A percentile compares a stretch with the other conserved stretches of the same genome.
phyloP scores from a whole-genome alignment of 805 yeast species.

The Cyberlindnera sargentensis region DNA sequence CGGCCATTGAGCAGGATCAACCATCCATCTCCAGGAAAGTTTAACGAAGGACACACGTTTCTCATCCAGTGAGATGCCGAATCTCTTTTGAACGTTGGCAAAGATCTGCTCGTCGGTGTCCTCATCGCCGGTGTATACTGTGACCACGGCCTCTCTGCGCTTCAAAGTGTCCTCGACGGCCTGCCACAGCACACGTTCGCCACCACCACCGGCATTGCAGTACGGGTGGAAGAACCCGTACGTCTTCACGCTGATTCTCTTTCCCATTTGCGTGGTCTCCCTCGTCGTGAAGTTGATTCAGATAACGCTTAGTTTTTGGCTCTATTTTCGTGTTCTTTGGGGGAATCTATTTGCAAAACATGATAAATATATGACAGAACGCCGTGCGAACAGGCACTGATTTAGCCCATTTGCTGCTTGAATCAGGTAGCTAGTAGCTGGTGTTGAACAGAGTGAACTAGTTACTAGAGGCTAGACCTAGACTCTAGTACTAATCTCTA shows the following conservation, averaged over 20 bases:
- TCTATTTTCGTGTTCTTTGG: no score
- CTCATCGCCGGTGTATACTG: slow-evolving; percentile 65
- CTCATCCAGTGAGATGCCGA: slow-evolving; percentile 45
- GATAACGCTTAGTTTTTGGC: no score
- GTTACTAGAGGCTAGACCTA: no score
- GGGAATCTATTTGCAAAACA: no score
- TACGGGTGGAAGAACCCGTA: slow-evolving; percentile 94
- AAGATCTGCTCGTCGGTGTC: slow-evolving; percentile 46
- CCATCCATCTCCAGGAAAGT: slow-evolving; percentile 47
- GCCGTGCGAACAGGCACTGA: no score
- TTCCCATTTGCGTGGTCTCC: no score
- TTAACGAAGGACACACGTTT: slow-evolving; percentile 56
- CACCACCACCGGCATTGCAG: slow-evolving; percentile 97
- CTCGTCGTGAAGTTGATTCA: no score
- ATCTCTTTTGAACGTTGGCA: slow-evolving; percentile 45
- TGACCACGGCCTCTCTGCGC: slow-evolving; percentile 41
- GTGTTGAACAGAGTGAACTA: no score
- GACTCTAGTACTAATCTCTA: no score
- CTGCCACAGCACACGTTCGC: slow-evolving; percentile 94
- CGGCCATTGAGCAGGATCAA: slow-evolving; percentile 71
- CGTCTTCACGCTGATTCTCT: slow-evolving; percentile 22
- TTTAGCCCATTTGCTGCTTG: no score
- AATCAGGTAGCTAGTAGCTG: no score
- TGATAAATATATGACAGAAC: no score
- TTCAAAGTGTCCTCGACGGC: slow-evolving; percentile 69